Base-by-base conservation (phyloP, 1,139 yeast species). In the Sugiyamaella neomexicana region DNA sequence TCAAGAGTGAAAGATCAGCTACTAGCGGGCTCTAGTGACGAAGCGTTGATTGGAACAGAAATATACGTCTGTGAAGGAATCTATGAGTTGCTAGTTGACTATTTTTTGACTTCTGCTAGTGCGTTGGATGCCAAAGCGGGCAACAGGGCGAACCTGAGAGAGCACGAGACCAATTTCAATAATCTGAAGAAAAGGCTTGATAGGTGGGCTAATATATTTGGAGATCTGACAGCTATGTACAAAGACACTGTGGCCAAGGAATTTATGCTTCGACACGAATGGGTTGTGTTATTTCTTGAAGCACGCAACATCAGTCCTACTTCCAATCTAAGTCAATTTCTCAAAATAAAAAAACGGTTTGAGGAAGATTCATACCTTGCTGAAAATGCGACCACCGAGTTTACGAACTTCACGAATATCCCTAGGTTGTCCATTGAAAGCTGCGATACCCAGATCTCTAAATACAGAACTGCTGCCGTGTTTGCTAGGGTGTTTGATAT, bases 401-500 rank as follows among this genome's bases (percentile, higher is more conserved):
- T 62, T 59, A 43, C 61, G 39, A 70, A 70, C 56, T 65, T 65
- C 50, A 47, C 77, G 2, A 74, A 78, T 55, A 80, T 93, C n/a
- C 85, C 90, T 2, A 74, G 75, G 0, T 71, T 91, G 2, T 82
- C 80, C 40, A 53, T 70, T 2, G 72, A 75, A 1, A 76, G 81
- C 9, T 76, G 89, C 3, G 76, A 76, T 42, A 75, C 81, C 1
- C 91, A 89, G 62, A 72, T 84, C 15, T 83, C 89, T 1, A 85
- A 86, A 39, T 73, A 85, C 12, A 79, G 82, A 16, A 88, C 89
- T 0, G 77, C 87, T 45, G 75, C 86, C 0, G 79, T 85, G 27
- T 88, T 89, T 66, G 79, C 89, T 12, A 76, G 75, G 45, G 78
- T 85, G 2, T 75, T 86, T 50, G 62, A 60, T 34, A 40, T 36